Evolutionary conservation across 1,284 basidiomycete genomes (phyloP), one percentile per base, ranked within the genome.

Genomic region (Heliocybe sulcata): DNA sequence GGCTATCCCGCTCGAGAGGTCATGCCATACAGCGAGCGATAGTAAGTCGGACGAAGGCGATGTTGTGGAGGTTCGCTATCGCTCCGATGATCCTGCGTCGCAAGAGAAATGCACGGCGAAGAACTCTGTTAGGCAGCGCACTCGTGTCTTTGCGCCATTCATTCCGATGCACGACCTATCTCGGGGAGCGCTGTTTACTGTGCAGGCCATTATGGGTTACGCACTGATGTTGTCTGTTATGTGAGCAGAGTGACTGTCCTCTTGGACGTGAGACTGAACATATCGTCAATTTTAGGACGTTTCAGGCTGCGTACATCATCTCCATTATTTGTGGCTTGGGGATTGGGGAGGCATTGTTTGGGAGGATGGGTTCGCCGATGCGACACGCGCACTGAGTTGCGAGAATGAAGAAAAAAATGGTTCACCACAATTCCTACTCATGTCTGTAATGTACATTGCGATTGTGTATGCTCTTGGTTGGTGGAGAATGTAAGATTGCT

Each of bases 161-260:
- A 77, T 79, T 25, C 61, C 69, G 11, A 69, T 74, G 12, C 80
- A 83, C 58, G 87, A 90, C 63, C 61, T 86, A 23, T 74, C 78
- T 11, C 81, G 87, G 33, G 88, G 88, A 4, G 61, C 75, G 2
- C 62, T 86, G 49, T 79, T 80, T 57, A 76, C 76, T 2, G 53
- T 79, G 27, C 85, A 89, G 59, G 74, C 82, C 49, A 65, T 81
- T 22, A 61, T 89, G 31, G 67, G 69, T 45, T 89, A 85, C 59
- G 60, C 70, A 9, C 73, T 90, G 54, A 90, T 90, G 88, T 65
- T 90, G 65, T 77, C 77, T 10, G 76, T 87, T 63, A 90, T 90
- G 88, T 87, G 69, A 67, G 84, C 57, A 25, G 4, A 11, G 47
- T 27, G 45, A 54, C 54, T 42, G 51, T 23, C 45, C 26, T 35